These are phyloP conservation scores for Trifolium pratense DNA, from an alignment of 306 rosid species.

Conservation along the genomic window DNA sequence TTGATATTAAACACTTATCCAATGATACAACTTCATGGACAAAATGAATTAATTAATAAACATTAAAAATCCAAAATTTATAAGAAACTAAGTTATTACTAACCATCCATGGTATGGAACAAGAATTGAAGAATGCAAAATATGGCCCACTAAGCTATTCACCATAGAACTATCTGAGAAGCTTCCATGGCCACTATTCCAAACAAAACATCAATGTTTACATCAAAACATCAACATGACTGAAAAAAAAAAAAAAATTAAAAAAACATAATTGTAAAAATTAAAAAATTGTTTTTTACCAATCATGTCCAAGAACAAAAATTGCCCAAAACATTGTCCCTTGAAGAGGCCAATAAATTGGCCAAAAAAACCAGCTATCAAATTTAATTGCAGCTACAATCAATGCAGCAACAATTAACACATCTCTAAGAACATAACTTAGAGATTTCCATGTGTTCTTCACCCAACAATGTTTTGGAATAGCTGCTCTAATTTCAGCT, in stretches of 20 bases:
- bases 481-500: constrained; percentile 84
- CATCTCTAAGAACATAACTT: constrained; percentile 73
- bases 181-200: constrained; percentile 95
- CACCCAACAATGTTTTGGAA: constrained; percentile 89
- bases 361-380: constrained; percentile 66
- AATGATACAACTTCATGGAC: neutral
- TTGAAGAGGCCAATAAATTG: constrained; percentile 77
- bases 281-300: constrained; percentile 42
- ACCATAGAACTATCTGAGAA: constrained; percentile 69
- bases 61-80: neutral
- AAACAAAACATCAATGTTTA: constrained; percentile 2
- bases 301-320: constrained; percentile 95
- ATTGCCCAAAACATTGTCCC: constrained; percentile 99
- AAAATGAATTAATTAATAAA: no score
- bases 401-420: constrained; percentile 51
- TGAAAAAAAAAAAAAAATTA: neutral
- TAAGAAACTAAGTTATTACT: constrained; percentile 32
- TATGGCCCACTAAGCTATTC: constrained; percentile 74
- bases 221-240: neutral
- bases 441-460: constrained; percentile 81
- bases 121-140: constrained; percentile 85
- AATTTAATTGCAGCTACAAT: constrained; percentile 50
- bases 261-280: neutral
- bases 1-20: neutral
- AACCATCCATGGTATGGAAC: constrained; percentile 97